Evolutionary conservation across 2,329 filamentous ascomycete genomes (phyloP).

Genomic region (Arthroderma sp.): DNA sequence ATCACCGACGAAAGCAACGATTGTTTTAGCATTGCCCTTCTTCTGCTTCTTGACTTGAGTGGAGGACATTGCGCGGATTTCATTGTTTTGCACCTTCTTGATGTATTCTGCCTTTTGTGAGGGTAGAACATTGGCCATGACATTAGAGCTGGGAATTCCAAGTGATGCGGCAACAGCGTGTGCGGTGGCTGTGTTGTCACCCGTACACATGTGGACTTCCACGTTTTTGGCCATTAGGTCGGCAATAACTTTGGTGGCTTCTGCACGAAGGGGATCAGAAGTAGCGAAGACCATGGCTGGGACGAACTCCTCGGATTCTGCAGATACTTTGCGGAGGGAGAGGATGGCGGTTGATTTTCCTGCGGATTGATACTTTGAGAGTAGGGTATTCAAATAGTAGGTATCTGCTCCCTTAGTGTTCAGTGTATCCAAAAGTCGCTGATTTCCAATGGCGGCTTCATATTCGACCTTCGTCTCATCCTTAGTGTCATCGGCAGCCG

Average conservation of each 20-base stretch:
- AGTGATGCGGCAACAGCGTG: constrained; percentile 61
- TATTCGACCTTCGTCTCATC: constrained; percentile 18
- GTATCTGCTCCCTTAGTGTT: constrained; percentile 18
- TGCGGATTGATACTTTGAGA: constrained; percentile 27
- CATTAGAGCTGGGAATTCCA: constrained; percentile 58
- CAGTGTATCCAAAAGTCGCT: constrained; percentile 33
- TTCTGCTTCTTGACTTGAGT: constrained; percentile 1
- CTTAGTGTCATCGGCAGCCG: constrained; percentile 6
- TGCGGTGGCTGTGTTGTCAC: constrained; percentile 79
- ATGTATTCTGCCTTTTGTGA: constrained; percentile 54
- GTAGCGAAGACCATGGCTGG: constrained; percentile 59
- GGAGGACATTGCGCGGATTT: constrained; percentile 20
- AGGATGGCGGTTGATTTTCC: constrained; percentile 34
- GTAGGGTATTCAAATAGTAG: constrained; percentile 21
- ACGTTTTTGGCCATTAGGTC: constrained; percentile 53
- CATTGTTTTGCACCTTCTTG: constrained; percentile 37
- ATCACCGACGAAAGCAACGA: constrained; percentile 75
- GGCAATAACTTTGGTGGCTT: constrained; percentile 52
- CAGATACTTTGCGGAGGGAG: constrained; percentile 21
- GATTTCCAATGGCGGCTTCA: constrained; percentile 45
- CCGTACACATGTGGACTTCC: constrained; percentile 82
- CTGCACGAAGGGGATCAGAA: constrained; percentile 65
- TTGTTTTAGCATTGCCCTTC: constrained; percentile 18
- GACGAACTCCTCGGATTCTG: constrained; percentile 14
- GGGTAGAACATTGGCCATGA: constrained; percentile 78